These are phyloP conservation scores for Nitzschia sp. DNA, from an alignment of 108 stramenopile species.

Conservation along the genomic window DNA sequence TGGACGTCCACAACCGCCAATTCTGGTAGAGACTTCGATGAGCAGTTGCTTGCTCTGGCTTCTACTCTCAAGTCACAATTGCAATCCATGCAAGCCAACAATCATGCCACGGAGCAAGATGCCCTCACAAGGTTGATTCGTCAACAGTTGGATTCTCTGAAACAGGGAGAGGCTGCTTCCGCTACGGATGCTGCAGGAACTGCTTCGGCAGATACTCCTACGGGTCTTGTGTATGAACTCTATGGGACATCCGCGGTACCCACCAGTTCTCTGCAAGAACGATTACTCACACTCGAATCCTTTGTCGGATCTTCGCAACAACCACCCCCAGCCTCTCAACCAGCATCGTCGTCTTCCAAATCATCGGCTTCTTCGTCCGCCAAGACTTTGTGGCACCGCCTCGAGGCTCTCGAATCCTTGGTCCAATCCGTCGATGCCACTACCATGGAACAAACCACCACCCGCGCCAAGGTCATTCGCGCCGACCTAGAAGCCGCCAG, in stretches of 20 bases:
- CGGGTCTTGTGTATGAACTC: slow-evolving; percentile 48
- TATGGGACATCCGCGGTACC: slow-evolving; percentile 28
- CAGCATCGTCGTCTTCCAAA: not conserved
- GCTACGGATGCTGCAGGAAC: not conserved
- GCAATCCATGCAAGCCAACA: slow-evolving; percentile 7
- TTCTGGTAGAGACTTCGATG: slow-evolving; percentile 31
- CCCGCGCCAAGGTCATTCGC: slow-evolving; percentile 64
- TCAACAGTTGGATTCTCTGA: slow-evolving; percentile 19
- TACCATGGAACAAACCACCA: slow-evolving; percentile 40
- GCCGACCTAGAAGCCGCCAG: slow-evolving; percentile 65
- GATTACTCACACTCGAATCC: slow-evolving; percentile 45
- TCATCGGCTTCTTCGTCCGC: slow-evolving; percentile 1
- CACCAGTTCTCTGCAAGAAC: slow-evolving; percentile 37
- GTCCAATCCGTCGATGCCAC: slow-evolving; percentile 35
- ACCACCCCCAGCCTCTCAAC: not conserved
- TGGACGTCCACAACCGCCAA: slow-evolving; percentile 22
- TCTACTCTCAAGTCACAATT: slow-evolving; percentile 30
- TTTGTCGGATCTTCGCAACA: slow-evolving; percentile 31
- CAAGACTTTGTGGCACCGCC: slow-evolving; percentile 41
- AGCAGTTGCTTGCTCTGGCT: slow-evolving; percentile 31
- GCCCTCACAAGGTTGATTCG: slow-evolving; percentile 41
- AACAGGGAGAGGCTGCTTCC: not conserved
- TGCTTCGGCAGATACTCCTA: not conserved
- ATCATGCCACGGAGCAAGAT: slow-evolving; percentile 28
- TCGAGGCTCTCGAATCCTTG: slow-evolving; percentile 45